phyloP scores from a whole-genome alignment of 2,329 filamentous ascomycete species.

The Aspergillus nomiae region DNA sequence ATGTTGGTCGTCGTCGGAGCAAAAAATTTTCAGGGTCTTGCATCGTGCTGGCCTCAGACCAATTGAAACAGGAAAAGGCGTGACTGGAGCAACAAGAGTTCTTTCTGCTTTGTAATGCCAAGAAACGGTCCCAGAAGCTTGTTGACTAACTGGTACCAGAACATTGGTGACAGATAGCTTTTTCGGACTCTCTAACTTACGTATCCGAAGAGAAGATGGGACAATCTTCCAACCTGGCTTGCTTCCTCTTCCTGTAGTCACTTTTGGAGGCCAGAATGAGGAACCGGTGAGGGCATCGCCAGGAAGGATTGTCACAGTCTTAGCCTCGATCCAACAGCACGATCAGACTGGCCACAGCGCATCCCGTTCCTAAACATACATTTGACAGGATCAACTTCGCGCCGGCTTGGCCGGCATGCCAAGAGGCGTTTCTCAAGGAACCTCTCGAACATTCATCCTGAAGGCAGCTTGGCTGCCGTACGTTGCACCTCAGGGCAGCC shows the following conservation, averaged over 20 bases:
- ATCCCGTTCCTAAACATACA: background rate
- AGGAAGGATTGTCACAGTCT: background rate
- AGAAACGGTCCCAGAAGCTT: background rate
- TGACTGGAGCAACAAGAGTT: background rate
- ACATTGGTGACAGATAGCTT: background rate
- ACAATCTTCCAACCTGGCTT: background rate
- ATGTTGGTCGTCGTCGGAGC: background rate
- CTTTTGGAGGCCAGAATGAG: background rate
- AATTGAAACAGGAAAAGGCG: background rate
- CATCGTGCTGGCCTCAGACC: background rate
- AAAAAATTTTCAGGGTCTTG: too few relatives aligned
- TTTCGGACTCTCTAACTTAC: background rate
- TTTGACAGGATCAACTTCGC: background rate
- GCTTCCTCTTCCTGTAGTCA: background rate
- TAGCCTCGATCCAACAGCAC: background rate
- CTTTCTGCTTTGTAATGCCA: conserved; percentile 2
- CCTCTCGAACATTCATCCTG: background rate
- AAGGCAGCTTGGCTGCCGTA: background rate
- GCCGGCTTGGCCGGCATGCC: background rate
- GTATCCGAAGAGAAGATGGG: background rate
- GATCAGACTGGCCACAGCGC: background rate
- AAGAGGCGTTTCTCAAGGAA: background rate
- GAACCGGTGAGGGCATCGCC: background rate
- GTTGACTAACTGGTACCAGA: background rate
- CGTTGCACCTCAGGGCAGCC: background rate